These are phyloP conservation scores for Lumnitzera littorea DNA, from an alignment of 345 rosid genomes.

Conservation along the genomic window DNA sequence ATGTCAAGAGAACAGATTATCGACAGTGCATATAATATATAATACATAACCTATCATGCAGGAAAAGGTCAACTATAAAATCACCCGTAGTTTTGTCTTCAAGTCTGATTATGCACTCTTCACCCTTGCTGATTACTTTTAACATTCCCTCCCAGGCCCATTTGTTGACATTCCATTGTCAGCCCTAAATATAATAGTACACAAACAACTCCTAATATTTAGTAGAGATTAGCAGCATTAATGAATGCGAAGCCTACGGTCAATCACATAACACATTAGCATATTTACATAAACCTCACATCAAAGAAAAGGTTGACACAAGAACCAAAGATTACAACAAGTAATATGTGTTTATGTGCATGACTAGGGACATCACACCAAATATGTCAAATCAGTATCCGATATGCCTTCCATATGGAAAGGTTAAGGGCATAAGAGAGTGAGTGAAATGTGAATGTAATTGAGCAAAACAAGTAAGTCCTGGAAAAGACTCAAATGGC, in stretches of 20 bases:
- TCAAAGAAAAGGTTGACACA: no score
- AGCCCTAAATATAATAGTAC: conserved; percentile 47
- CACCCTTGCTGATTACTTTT: conserved; percentile 87
- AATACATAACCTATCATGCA: conserved; percentile 3
- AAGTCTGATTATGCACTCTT: conserved; percentile 94
- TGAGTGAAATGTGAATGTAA: no score
- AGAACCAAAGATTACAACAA: no score
- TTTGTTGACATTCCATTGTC: conserved; percentile 97
- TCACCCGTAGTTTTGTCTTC: conserved; percentile 80
- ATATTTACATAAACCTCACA: no score
- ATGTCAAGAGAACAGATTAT: conserved; percentile 2
- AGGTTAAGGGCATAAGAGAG: no score
- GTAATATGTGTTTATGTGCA: no score
- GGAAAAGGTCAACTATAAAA: conserved; percentile 10
- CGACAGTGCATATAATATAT: neutral
- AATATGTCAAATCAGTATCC: no score
- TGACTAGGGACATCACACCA: no score
- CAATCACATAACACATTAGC: neutral
- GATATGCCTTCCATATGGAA: no score
- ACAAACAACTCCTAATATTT: conserved; percentile 3
- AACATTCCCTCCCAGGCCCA: conserved; percentile 97
- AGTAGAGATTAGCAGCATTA: neutral
- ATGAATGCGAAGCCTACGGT: neutral
- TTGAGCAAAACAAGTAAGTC: no score
- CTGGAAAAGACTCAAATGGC: no score